Conservation (phyloP, 2,329 filamentous ascomycete species). For the Daldinia sp. region DNA sequence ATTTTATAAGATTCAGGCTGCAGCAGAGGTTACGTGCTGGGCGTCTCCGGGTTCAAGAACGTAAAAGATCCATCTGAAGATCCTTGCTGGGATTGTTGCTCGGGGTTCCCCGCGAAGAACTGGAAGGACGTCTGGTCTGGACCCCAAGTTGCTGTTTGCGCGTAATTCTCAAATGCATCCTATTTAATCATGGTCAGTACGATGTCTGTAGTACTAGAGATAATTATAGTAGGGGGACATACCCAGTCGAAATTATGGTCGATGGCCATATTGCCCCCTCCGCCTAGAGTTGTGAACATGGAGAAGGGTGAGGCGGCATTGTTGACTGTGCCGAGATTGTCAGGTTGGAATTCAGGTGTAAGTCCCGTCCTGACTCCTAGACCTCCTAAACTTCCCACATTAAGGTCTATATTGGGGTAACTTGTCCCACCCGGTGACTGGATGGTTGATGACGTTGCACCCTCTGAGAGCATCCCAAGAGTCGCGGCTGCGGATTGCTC, state of each 20-base stretch:
- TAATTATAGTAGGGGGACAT: constrained; percentile 47
- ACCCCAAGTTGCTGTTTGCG: constrained; percentile 67
- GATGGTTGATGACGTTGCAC: constrained; percentile 52
- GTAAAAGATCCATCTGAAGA: constrained; percentile 50
- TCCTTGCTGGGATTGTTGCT: constrained; percentile 48
- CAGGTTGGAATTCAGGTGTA: constrained; percentile 55
- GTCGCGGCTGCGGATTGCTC: constrained; percentile 59
- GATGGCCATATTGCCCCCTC: constrained; percentile 58
- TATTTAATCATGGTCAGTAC: constrained; percentile 51
- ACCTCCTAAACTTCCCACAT: background rate
- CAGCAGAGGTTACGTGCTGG: constrained; percentile 33
- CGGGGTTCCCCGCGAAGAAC: constrained; percentile 58
- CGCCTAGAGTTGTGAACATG: constrained; percentile 63
- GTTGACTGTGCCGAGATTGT: constrained; percentile 51
- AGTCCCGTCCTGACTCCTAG: constrained; percentile 46
- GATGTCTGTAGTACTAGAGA: background rate
- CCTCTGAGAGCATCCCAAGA: constrained; percentile 58
- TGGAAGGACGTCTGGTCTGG: constrained; percentile 63
- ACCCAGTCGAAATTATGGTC: constrained; percentile 70
- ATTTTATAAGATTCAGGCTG: background rate
- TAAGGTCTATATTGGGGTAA: constrained; percentile 60
- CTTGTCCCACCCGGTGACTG: constrained; percentile 56
- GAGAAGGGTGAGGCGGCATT: constrained; percentile 62
- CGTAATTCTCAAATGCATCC: constrained; percentile 69
- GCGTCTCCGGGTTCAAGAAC: constrained; percentile 48